A percentile compares a stretch with the other conserved stretches of the same genome.
Conservation (phyloP, 1,139 yeast species). For the Pichia sp. region DNA sequence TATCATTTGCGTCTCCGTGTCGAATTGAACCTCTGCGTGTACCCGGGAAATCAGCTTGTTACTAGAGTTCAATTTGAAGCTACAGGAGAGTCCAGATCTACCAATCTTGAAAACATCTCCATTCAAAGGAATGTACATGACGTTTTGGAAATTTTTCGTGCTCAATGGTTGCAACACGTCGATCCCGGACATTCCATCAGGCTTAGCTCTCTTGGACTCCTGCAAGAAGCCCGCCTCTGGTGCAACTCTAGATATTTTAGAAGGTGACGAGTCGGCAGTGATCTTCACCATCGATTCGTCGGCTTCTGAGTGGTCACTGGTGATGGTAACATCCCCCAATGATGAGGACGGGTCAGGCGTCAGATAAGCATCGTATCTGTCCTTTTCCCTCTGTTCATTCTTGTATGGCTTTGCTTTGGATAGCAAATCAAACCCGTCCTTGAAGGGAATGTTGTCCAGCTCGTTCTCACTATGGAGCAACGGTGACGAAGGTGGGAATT, state of each 20-base stretch:
- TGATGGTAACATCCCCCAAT: conserved; percentile 32
- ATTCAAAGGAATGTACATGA: conserved; percentile 17
- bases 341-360: conserved; percentile 44
- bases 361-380: conserved; percentile 30
- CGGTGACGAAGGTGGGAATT: conserved; percentile 27
- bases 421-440: neutral
- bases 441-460: neutral
- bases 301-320: conserved; percentile 5
- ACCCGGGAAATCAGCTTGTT: conserved; percentile 65
- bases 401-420: neutral
- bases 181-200: conserved; percentile 24
- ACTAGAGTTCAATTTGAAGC: conserved; percentile 47
- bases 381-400: neutral
- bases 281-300: neutral
- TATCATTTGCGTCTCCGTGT: conserved; percentile 24
- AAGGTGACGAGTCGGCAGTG: neutral
- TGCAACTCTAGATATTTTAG: neutral
- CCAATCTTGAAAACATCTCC: conserved; percentile 43
- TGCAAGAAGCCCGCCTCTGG: neutral
- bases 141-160: conserved; percentile 18
- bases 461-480: conserved; percentile 14
- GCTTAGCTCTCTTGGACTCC: neutral
- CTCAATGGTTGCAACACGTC: conserved; percentile 17
- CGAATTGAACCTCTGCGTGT: conserved; percentile 46
- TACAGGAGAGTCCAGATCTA: conserved; percentile 60